These are phyloP conservation scores for Quercus berberidifolia DNA, from an alignment of 306 rosid species.

Conservation along the genomic window DNA sequence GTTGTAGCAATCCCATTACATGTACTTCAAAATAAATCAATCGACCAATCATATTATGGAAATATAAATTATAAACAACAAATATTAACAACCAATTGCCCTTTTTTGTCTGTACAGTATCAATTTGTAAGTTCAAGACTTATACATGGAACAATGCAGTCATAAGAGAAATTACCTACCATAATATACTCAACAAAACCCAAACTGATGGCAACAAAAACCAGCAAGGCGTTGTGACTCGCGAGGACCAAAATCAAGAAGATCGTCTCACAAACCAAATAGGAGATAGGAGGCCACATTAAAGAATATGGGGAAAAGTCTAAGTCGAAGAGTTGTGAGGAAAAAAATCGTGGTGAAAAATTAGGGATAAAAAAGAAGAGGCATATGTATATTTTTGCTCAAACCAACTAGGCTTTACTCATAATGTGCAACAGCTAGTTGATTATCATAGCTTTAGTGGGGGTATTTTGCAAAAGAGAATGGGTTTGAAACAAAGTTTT, in stretches of 20 bases:
- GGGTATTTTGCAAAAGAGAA: not conserved
- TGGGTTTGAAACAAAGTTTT: not conserved
- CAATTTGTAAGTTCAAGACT: constrained; percentile 15
- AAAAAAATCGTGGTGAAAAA: constrained; percentile 7
- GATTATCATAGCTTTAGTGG: constrained; percentile 49
- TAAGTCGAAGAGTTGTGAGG: not conserved
- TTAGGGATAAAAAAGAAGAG: not conserved
- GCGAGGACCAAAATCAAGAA: constrained; percentile 7
- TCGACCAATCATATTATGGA: not conserved
- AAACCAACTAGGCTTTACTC: constrained; percentile 30
- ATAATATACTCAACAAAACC: not conserved
- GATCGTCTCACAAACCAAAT: constrained; percentile 22
- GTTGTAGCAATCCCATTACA: not conserved
- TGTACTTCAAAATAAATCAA: not conserved
- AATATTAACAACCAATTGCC: constrained; percentile 17
- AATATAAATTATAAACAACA: not conserved
- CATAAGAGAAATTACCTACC: constrained; percentile 9
- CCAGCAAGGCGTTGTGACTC: constrained; percentile 22
- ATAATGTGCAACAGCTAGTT: constrained; percentile 11
- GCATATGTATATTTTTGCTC: constrained; percentile 30
- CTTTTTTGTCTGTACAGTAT: constrained; percentile 33
- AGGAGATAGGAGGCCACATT: constrained; percentile 11
- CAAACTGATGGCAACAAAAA: constrained; percentile 18
- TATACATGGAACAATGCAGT: constrained; percentile 3
- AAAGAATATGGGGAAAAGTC: constrained; percentile 21